Percentiles rank a stretch among this genome's conserved stretches.
These are phyloP conservation scores for Saccharomyces hybrid DNA, from an alignment of 1,139 yeast genomes.

Conservation along the genomic window DNA sequence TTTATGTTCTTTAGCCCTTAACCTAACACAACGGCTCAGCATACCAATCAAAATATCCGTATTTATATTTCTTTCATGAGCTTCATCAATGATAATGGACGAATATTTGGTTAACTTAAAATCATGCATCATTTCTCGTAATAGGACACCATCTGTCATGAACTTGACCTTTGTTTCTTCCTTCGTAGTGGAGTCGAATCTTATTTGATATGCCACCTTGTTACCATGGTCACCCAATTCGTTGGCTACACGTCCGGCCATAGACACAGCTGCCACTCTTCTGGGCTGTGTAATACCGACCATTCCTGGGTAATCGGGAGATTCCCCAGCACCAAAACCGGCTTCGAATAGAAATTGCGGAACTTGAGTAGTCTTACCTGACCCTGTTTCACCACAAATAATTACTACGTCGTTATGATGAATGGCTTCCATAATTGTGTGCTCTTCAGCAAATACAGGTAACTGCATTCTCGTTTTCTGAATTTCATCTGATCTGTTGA, in stretches of 20 bases:
- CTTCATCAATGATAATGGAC: constrained; percentile 86
- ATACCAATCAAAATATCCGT: constrained; percentile 95
- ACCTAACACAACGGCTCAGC: constrained; percentile 75
- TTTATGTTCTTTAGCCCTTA: constrained; percentile 53
- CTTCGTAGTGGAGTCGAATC: constrained; percentile 74
- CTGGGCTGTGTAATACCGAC: constrained; percentile 96
- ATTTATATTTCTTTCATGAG: constrained; percentile 92
- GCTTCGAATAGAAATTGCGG: constrained; percentile 78
- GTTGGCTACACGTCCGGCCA: constrained; percentile 80
- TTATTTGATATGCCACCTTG: constrained; percentile 80
- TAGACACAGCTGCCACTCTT: constrained; percentile 96
- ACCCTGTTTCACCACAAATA: constrained; percentile 88
- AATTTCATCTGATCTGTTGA: constrained; percentile 55
- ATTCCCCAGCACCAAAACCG: constrained; percentile 64
- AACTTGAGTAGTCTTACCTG: constrained; percentile 75
- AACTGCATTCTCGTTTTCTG: constrained; percentile 61
- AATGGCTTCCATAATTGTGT: constrained; percentile 89
- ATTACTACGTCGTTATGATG: constrained; percentile 87
- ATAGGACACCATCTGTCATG: constrained; percentile 97
- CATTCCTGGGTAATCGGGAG: constrained; percentile 72
- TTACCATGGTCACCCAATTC: constrained; percentile 77
- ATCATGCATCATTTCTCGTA: constrained; percentile 88
- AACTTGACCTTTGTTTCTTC: constrained; percentile 77
- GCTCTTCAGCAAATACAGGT: constrained; percentile 91
- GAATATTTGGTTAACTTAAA: constrained; percentile 75